Evolutionary conservation across 2,329 filamentous ascomycete species (phyloP).

Genomic region (Purpureocillium lavendulum): DNA sequence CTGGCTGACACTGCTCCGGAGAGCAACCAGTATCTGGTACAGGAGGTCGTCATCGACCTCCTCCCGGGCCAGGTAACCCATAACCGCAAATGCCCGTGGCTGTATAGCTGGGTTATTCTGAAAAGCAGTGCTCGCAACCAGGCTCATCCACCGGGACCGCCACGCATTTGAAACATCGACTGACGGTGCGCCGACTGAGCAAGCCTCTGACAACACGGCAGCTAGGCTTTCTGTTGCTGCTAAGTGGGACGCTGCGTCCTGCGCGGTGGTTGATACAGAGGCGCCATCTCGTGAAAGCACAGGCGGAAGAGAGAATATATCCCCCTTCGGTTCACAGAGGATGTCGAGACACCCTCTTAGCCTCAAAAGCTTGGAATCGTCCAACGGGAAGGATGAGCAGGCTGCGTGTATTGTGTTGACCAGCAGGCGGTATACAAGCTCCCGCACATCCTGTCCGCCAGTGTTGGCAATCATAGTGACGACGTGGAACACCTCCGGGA

Average conservation of each 20-base stretch:
- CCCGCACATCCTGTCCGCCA: slow-evolving; percentile 46
- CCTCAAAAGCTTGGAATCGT: slow-evolving; percentile 49
- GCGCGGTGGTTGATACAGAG: slow-evolving; percentile 40
- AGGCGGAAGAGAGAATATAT: slow-evolving; percentile 45
- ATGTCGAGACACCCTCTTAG: slow-evolving; percentile 47
- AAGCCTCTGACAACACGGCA: slow-evolving; percentile 54
- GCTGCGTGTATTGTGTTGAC: slow-evolving; percentile 61
- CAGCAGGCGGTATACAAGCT: slow-evolving; percentile 53
- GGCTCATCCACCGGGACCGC: slow-evolving; percentile 66
- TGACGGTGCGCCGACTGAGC: slow-evolving; percentile 53
- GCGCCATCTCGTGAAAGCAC: slow-evolving; percentile 40
- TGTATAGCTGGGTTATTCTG: slow-evolving; percentile 67
- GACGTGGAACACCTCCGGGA: slow-evolving; percentile 63
- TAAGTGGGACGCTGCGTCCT: slow-evolving; percentile 44
- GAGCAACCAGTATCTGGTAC: slow-evolving; percentile 61
- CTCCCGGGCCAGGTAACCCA: slow-evolving; percentile 63
- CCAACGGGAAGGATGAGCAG: slow-evolving; percentile 56
- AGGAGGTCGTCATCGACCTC: slow-evolving; percentile 65
- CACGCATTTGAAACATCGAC: slow-evolving; percentile 59
- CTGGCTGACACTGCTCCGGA: slow-evolving; percentile 55
- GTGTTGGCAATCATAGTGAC: slow-evolving; percentile 65
- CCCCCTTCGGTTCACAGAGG: slow-evolving; percentile 50
- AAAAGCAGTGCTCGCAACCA: slow-evolving; percentile 64
- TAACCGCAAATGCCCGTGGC: slow-evolving; percentile 59
- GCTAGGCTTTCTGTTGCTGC: slow-evolving; percentile 54